These are phyloP conservation scores for Pyrenula aspistea DNA, from an alignment of 495 filamentous ascomycete species.

Conservation along the genomic window DNA sequence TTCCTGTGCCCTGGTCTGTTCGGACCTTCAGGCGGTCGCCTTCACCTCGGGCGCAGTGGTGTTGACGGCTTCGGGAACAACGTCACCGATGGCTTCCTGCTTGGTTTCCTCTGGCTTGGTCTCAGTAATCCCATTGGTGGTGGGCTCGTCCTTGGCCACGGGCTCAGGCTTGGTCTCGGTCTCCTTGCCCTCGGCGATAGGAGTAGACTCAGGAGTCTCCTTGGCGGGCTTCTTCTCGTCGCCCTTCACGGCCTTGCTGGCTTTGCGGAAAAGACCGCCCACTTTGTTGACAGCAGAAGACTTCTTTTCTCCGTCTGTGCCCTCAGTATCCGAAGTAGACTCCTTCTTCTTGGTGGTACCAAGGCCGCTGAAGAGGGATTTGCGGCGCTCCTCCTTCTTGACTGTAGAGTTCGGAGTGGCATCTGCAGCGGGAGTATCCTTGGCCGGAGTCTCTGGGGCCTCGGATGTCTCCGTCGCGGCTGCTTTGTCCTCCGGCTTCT, in stretches of 20 bases:
- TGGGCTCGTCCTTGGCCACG: slow-evolving; percentile 21
- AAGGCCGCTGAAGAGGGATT: slow-evolving; percentile 42
- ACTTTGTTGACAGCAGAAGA: slow-evolving; percentile 34
- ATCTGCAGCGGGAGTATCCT: slow-evolving; percentile 8
- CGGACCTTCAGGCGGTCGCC: slow-evolving; percentile 33
- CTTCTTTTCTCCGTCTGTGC: slow-evolving; percentile 36
- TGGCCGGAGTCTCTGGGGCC: slow-evolving; percentile 4
- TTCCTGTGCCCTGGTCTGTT: slow-evolving; percentile 8
- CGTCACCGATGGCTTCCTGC: slow-evolving; percentile 3
- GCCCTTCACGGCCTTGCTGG: slow-evolving; percentile 41
- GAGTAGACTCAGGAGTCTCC: slow-evolving; percentile 23
- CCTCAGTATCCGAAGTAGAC: slow-evolving; percentile 36
- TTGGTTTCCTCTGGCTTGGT: slow-evolving; percentile 19
- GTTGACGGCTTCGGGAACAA: slow-evolving; percentile 17
- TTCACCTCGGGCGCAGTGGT: slow-evolving; percentile 31
- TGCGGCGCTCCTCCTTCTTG: slow-evolving; percentile 39
- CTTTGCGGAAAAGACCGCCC: slow-evolving; percentile 43
- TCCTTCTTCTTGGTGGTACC: slow-evolving; percentile 40
- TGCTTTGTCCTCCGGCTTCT: slow-evolving; percentile 14
- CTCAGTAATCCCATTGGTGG: slow-evolving; percentile 9
- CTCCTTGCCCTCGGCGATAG: slow-evolving; percentile 19
- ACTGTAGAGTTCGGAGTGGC: slow-evolving; percentile 9
- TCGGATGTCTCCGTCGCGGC: slow-evolving; percentile 20
- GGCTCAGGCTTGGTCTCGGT: slow-evolving; percentile 9
- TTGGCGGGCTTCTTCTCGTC: slow-evolving; percentile 22